These are phyloP conservation scores for Coriaria nepalensis DNA, from an alignment of 306 rosid species.

Conservation along the genomic window DNA sequence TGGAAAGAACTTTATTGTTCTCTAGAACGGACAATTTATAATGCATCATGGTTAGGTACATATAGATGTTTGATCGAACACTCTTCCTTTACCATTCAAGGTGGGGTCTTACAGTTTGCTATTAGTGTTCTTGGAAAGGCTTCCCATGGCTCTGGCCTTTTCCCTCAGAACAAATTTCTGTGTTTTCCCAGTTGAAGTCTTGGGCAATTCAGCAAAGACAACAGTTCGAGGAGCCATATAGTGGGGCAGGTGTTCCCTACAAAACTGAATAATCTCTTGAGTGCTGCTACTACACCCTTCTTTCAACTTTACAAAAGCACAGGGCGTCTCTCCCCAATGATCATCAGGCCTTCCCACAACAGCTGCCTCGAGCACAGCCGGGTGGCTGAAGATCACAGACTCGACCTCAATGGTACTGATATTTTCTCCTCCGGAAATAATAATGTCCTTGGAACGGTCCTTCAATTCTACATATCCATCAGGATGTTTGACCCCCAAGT, in stretches of 20 bases:
- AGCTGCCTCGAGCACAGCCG: slow-evolving; percentile 65
- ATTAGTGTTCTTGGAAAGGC: slow-evolving; percentile 29
- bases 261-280: slow-evolving; percentile 50
- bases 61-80: no score
- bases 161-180: slow-evolving; percentile 52
- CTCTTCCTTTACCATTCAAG: not conserved
- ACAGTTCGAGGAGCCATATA: slow-evolving; percentile 73
- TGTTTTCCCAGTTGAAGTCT: slow-evolving; percentile 79
- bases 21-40: no score
- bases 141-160: slow-evolving; percentile 68
- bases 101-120: slow-evolving; percentile 33
- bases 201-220: slow-evolving; percentile 59
- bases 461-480: slow-evolving; percentile 75
- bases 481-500: slow-evolving; percentile 66
- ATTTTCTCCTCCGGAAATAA: slow-evolving; percentile 86
- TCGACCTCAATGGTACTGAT: slow-evolving; percentile 84
- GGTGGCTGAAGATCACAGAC: slow-evolving; percentile 55
- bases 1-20: no score
- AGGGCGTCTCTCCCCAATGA: slow-evolving; percentile 81
- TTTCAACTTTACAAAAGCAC: slow-evolving; percentile 79
- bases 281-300: slow-evolving; percentile 30
- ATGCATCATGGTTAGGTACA: no score
- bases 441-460: slow-evolving; percentile 78
- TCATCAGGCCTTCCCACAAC: slow-evolving; percentile 76
- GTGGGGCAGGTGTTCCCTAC: slow-evolving; percentile 43